phyloP scores from a whole-genome alignment of 345 rosid genomes.

The Punica granatum region DNA sequence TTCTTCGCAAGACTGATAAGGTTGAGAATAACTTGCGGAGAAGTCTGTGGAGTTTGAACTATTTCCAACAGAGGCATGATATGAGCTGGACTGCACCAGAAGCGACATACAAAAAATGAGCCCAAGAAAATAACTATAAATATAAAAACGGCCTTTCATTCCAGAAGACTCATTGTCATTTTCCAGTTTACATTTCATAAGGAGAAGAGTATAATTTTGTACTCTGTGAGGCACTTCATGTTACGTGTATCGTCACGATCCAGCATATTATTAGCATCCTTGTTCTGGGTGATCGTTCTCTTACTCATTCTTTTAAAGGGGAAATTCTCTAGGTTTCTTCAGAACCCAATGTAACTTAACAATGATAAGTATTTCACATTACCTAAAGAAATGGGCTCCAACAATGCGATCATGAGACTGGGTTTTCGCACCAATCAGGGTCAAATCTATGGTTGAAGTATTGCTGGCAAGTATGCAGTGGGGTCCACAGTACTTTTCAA shows the following conservation, averaged over 20 bases:
- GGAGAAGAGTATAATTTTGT: too few species aligned
- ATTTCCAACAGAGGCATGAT: slow-evolving; percentile 26
- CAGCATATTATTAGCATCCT: neutral
- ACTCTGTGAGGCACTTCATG: too few species aligned
- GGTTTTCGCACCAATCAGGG: slow-evolving; percentile 31
- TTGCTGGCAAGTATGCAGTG: slow-evolving; percentile 59
- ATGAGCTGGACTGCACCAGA: slow-evolving; percentile 20
- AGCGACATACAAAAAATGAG: slow-evolving; percentile 1
- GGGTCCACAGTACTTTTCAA: slow-evolving; percentile 78
- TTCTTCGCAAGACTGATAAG: slow-evolving; percentile 21
- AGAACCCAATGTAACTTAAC: neutral
- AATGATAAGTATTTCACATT: neutral
- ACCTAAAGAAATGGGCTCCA: slow-evolving; percentile 27
- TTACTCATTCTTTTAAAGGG: neutral
- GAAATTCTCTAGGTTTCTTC: neutral
- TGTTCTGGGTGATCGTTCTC: neutral
- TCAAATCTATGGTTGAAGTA: slow-evolving; percentile 44
- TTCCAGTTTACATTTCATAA: neutral
- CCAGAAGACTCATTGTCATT: neutral
- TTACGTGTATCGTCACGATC: neutral
- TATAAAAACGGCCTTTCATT: neutral
- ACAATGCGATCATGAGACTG: slow-evolving; percentile 23
- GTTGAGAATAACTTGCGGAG: slow-evolving; percentile 22
- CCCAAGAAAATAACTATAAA: neutral
- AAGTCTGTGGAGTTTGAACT: slow-evolving; percentile 17